These are phyloP conservation scores for Solanum hybrid DNA, from an alignment of 305 asterid species.

Conservation along the genomic window DNA sequence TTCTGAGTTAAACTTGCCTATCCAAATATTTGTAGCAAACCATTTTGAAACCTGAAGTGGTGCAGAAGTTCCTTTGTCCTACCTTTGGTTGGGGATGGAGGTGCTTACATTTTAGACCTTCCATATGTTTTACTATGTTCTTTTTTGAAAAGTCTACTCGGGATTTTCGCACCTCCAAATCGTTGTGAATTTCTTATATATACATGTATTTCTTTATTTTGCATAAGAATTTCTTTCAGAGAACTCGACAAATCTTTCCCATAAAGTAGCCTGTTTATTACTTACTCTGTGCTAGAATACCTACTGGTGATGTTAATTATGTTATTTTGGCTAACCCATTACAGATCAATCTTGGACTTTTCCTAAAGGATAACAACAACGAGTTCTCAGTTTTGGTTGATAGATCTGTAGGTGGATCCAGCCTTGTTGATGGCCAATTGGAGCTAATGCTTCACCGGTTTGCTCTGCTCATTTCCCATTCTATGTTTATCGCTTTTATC, in stretches of 20 bases:
- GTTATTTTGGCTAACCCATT: background rate
- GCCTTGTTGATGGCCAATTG: slow-evolving; percentile 74
- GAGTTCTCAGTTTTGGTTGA: slow-evolving; percentile 93
- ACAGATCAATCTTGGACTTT: slow-evolving; percentile 92
- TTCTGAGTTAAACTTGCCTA: background rate
- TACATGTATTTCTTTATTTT: background rate
- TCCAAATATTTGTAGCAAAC: background rate
- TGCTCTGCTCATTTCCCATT: background rate
- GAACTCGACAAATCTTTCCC: background rate
- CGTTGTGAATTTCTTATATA: background rate
- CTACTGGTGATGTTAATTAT: background rate
- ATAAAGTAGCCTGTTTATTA: background rate
- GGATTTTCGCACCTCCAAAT: background rate
- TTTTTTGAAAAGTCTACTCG: background rate
- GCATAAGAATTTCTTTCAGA: background rate
- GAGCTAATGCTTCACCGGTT: slow-evolving; percentile 97
- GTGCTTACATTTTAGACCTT: background rate
- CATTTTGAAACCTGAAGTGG: background rate
- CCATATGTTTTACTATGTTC: background rate
- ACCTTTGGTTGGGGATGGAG: background rate
- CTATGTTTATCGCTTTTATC: background rate
- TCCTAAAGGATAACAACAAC: slow-evolving; percentile 56
- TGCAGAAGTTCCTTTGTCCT: background rate
- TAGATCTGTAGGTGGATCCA: slow-evolving; percentile 91
- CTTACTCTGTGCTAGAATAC: background rate